These are phyloP conservation scores for Psilocybe tampanensis DNA, from an alignment of 768 basidiomycete species.

Conservation along the genomic window DNA sequence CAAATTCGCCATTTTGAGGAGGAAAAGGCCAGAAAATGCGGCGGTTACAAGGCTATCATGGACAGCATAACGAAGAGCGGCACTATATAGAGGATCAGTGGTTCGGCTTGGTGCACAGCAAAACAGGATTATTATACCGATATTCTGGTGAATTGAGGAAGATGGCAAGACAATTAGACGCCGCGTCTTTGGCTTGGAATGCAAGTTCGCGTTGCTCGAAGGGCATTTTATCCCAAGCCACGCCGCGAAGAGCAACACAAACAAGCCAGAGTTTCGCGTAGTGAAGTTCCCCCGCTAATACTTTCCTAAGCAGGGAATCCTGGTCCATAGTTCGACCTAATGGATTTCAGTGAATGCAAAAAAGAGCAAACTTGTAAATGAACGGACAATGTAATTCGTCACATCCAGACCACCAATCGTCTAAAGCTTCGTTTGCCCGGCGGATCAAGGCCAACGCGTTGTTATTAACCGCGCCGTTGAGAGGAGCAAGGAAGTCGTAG, in stretches of 20 bases:
- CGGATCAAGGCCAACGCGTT: slow-evolving; percentile 86
- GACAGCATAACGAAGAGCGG: slow-evolving; percentile 89
- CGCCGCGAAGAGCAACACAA: slow-evolving; percentile 89
- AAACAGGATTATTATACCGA: slow-evolving; percentile 47
- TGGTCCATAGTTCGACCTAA: slow-evolving; percentile 82
- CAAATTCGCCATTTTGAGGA: slow-evolving; percentile 92
- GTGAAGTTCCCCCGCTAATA: slow-evolving; percentile 85
- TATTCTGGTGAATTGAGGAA: slow-evolving; percentile 83
- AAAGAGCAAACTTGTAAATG: neutral
- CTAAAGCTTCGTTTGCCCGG: slow-evolving; percentile 82
- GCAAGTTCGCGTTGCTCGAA: slow-evolving; percentile 94
- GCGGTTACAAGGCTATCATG: slow-evolving; percentile 92
- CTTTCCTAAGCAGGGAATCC: slow-evolving; percentile 81
- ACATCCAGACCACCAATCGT: slow-evolving; percentile 91
- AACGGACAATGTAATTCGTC: slow-evolving; percentile 78
- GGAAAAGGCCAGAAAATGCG: slow-evolving; percentile 88
- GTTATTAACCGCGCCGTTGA: slow-evolving; percentile 86
- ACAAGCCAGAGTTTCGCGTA: slow-evolving; percentile 96
- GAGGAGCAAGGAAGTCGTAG: slow-evolving; percentile 83
- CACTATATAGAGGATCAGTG: slow-evolving; percentile 43
- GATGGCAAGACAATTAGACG: slow-evolving; percentile 80
- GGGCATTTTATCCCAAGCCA: slow-evolving; percentile 95
- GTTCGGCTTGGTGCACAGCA: neutral
- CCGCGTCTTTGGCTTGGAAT: slow-evolving; percentile 94
- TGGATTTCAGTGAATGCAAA: slow-evolving; percentile 9